Conservation (phyloP, 495 filamentous ascomycete species). For the Penicillium egyptiacum region DNA sequence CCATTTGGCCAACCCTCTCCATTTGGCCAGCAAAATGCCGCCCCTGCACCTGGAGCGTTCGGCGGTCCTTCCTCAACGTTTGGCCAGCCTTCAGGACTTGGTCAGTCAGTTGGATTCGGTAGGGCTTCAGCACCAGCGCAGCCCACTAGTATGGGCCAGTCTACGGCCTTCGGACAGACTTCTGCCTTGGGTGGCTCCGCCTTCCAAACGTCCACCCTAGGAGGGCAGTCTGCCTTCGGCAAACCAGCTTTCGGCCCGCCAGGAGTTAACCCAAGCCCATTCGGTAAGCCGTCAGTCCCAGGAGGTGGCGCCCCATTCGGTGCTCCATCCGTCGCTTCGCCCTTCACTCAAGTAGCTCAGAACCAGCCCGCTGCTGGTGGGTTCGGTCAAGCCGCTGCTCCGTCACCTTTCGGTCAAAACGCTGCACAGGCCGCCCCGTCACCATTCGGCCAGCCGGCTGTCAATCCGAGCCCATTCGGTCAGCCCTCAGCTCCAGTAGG, state of each 20-base stretch:
- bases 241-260: constrained; percentile 35
- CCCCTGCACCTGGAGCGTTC: constrained; percentile 13
- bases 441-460: constrained; percentile 32
- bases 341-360: constrained; percentile 38
- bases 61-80: constrained; percentile 25
- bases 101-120: constrained; percentile 29
- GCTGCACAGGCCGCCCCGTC: constrained; percentile 23
- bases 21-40: constrained; percentile 34
- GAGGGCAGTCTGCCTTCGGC: constrained; percentile 26
- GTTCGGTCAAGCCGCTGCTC: constrained; percentile 31
- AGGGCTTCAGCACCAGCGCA: constrained; percentile 31
- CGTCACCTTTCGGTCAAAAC: constrained; percentile 36
- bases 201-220: constrained; percentile 11
- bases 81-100: constrained; percentile 22
- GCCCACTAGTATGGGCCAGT: constrained; percentile 10
- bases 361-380: constrained; percentile 23
- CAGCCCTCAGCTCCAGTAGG: constrained; percentile 31
- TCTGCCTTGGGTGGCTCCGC: constrained; percentile 28
- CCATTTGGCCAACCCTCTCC: constrained; percentile 38
- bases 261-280: constrained; percentile 26
- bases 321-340: constrained; percentile 28
- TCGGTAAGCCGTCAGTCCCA: constrained; percentile 18
- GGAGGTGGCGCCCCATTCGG: constrained; percentile 22
- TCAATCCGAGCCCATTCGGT: constrained; percentile 29
- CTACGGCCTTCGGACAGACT: constrained; percentile 30